A percentile compares a stretch with the other conserved stretches of the same genome.
These are phyloP conservation scores for Podila epigama DNA, from an alignment of 192 early-diverging fungal genomes.

Conservation along the genomic window DNA sequence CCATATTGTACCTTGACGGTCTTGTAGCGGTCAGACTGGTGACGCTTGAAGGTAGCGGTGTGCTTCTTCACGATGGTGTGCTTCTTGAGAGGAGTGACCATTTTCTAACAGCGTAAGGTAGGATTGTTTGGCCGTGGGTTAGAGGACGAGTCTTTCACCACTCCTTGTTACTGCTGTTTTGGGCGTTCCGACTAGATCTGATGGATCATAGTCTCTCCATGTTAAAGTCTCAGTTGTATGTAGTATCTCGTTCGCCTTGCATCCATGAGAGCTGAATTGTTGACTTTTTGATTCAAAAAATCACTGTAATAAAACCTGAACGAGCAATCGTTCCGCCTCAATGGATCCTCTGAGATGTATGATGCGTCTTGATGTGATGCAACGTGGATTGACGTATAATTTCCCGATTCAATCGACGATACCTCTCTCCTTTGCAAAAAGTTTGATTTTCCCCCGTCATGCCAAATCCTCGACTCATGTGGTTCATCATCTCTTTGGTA, in stretches of 20 bases:
- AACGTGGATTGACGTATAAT: too few species aligned
- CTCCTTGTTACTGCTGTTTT: not conserved
- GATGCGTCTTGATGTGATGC: too few species aligned
- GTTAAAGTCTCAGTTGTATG: not conserved
- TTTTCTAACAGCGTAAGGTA: constrained; percentile 57
- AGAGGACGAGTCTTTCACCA: not conserved
- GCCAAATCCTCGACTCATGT: too few species aligned
- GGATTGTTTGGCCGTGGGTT: not conserved
- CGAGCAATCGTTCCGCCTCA: too few species aligned
- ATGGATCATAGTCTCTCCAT: constrained; percentile 6
- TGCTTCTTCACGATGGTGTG: constrained; percentile 99
- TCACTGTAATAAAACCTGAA: too few species aligned
- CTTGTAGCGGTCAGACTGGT: constrained; percentile 99
- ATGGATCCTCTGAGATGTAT: too few species aligned
- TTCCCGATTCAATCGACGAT: too few species aligned
- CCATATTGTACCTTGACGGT: constrained; percentile 78
- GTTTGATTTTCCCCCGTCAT: too few species aligned
- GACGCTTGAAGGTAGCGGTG: constrained; percentile 94
- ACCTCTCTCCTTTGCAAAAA: too few species aligned
- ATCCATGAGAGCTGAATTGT: not conserved
- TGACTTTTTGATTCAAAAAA: too few species aligned
- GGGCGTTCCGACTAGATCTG: not conserved
- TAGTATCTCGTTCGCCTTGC: not conserved
- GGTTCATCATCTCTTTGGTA: too few species aligned
- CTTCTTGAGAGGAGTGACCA: constrained; percentile 96